Evolutionary conservation across 2,329 filamentous ascomycete species (phyloP).

Genomic region (Phaeosphaeria sp.): DNA sequence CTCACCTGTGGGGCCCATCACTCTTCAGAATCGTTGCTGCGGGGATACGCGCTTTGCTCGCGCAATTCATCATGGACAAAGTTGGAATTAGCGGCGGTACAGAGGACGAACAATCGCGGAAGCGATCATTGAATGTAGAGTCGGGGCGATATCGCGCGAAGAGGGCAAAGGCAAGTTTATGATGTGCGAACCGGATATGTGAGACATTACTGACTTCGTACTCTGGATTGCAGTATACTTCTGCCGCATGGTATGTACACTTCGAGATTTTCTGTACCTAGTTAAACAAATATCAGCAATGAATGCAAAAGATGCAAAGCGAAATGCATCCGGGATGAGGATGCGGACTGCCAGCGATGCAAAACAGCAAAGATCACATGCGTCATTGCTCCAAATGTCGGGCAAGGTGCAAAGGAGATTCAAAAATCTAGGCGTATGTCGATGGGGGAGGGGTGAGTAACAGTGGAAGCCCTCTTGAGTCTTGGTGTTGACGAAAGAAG

Average conservation of each 20-base stretch:
- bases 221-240: too few species aligned
- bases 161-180: too few species aligned
- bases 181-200: too few species aligned
- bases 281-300: constrained; percentile 17
- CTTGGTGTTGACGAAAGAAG: background rate
- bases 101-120: background rate
- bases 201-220: too few species aligned
- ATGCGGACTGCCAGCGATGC: constrained; percentile 23
- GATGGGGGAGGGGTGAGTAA: constrained; percentile 11
- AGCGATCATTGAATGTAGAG: background rate
- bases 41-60: background rate
- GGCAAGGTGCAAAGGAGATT: constrained; percentile 16
- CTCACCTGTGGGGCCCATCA: background rate
- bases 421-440: constrained; percentile 9
- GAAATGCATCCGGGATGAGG: constrained; percentile 20
- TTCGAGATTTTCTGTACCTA: background rate
- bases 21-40: background rate
- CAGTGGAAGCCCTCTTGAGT: background rate
- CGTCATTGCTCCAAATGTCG: constrained; percentile 15
- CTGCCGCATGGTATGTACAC: constrained; percentile 22
- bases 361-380: constrained; percentile 14
- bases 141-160: constrained; percentile 7
- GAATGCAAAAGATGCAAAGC: constrained; percentile 27
- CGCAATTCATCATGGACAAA: background rate
- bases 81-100: background rate